Evolutionary conservation across 805 yeast species (phyloP), one percentile per base, ranked within the genome.

Genomic region (Cyberlindnera mycetangii): DNA sequence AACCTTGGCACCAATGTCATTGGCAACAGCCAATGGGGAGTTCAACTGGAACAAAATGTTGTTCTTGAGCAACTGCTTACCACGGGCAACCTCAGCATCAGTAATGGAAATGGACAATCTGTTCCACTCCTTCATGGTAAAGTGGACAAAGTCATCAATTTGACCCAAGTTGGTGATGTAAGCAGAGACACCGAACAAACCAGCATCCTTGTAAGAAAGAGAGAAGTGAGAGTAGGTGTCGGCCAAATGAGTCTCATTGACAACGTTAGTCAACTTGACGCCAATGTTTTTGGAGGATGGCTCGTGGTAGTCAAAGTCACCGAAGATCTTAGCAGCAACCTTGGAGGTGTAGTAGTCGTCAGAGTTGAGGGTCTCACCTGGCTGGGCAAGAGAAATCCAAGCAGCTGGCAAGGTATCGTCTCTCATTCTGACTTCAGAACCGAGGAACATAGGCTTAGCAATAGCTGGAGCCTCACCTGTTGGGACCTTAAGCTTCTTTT

Each of bases 361-460:
- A 45, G 90, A 81, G 49, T 62, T 60, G 39, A 74, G 49, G 35
- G 83, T 71, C 68, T 84, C 90, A 71, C 89, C 88, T 61, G 78
- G 74, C 44, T 76, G 92, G 47, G 89, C 89, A 59, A 86, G 74
- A 44, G 89, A 68, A 58, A 85, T 75, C 75, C 84, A 83, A 45
- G 92, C 93, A 64, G 79, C 77, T 63, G 92, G 88, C 61, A 83
- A 65, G 58, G 89, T 86, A 69, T 86, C 95, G 64, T 86, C 95
- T 80, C 95, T 83, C 72, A 85, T 71, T 78, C 90, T 81, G 54
- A 85, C 83, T 65, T 86, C 95, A 37, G 93, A 85, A 65, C 95
- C 95, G 65, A 86, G 75, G 78, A 85, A 86, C 44, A 79, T 64
- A 49, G 86, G 78, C 44, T 78, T 71, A 54, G 74, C 73, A 41